Base-by-base conservation (phyloP, 805 yeast species). In the Cyberlindnera suaveolens region DNA sequence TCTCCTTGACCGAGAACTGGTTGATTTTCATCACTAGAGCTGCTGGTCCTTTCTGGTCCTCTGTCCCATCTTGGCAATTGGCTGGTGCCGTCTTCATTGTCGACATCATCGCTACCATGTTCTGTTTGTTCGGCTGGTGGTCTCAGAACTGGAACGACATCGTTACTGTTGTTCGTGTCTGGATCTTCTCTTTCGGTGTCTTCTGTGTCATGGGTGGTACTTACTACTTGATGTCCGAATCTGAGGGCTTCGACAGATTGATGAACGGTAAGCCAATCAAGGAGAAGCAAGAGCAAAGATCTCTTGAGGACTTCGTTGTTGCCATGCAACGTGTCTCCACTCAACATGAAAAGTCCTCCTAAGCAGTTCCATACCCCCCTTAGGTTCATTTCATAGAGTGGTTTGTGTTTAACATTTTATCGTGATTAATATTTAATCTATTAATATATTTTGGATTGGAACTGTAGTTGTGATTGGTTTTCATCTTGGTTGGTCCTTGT, bases 31-130 rank as follows among this genome's bases (percentile, higher is more conserved):
- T 89, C 66, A 88, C 96, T 63, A 83, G 96, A 78, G 96, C 96
- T 65, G 85, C 80, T 68, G 96, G 96, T 77, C 96, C 96, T 65
- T 89, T 89, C 93, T 89, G 96, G 96, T 85, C 96, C 48, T 87
- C 96, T 38, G 62, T 76, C 47, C 96, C 96, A 75, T 89, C 96
- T 39, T 89, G 96, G 96, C 96, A 88, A 77, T 80, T 88, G 73
- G 58, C 93, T 60, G 95, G 95, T 75, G 96, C 96, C 61, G 96
- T 88, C 60, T 76, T 86, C 65, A 71, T 71, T 64, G 96, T 88
- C 65, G 96, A 88, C 71, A 71, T 88, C 75, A 71, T 89, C 61
- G 95, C 96, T 56, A 89, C 96, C 51, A 77, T 85, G 80, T 89
- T 88, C 82, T 74, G 88, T 62, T 70, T 88, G 64, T 89, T 87